Evolutionary conservation across 192 early-diverging fungal species (phyloP), one percentile per base, ranked within the genome.

Genomic region (Coemansia sp.): DNA sequence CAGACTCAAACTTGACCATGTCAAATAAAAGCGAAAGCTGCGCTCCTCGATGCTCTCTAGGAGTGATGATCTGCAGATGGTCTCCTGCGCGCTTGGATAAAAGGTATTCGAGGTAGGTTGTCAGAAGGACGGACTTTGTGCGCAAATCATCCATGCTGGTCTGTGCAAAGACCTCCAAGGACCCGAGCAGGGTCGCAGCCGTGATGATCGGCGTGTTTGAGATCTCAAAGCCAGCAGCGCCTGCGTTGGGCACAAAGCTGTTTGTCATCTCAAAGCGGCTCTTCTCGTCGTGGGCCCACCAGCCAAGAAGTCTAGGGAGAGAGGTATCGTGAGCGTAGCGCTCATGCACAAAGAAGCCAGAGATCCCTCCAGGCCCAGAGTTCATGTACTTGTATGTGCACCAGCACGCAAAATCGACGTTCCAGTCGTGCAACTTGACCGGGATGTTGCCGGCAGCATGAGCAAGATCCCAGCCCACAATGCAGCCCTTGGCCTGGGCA

Each of bases 381-480:
- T 99, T 99, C 51, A 99, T 81, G 76, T 99, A 99, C 77, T 99
- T 99, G 89, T 99, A 99, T 6, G 95, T 92, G 86, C 95, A 98
- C 96, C 96, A 98, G 72, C 90, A 91, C 12, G 96, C 97, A 90
- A 98, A 98, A 72, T 99, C 97, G 12, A 95, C 94, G 38, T 89
- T 84, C 97, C 97, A 99, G 72, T 95, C 94, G 77, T 98, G 94
- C 66, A 99, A 80, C 43, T 87, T 67, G 55, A 98, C 76, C 36
- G 89, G 89, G 1, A 96, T 88, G 85, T 99, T 99, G 41, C 97
- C 97, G 12, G 87, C 94, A 2, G 95, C 97, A 69, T 99, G 97
- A 1, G 95, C 94, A 58, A 99, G 85, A 77, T 99, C 96, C 84
- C 89, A 97, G 2, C 94, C 97, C 5, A 98, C 94, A 45, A 95